Conservation (phyloP, 805 yeast genomes). For the Clavispora asparagi region DNA sequence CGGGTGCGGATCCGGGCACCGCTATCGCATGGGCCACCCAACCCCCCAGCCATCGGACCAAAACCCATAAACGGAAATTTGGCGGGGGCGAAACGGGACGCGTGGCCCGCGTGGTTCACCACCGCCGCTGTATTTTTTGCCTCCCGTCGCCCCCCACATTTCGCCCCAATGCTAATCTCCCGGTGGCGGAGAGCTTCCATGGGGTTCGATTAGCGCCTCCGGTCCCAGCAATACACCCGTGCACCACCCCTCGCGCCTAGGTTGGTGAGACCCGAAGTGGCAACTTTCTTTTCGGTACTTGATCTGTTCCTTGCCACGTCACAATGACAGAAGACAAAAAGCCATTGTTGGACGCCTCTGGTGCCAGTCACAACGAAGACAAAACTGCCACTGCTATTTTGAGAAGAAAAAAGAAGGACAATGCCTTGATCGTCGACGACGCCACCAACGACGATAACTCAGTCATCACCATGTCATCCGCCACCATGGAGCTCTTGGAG, state of each 20-base stretch:
- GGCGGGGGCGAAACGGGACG: too few relatives aligned
- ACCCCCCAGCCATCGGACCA: too few relatives aligned
- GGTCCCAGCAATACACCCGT: constrained; percentile 4
- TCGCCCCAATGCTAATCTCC: neutral
- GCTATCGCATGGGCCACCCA: too few relatives aligned
- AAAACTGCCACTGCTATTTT: constrained; percentile 95
- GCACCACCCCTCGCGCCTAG: constrained; percentile 2
- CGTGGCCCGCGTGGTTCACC: too few relatives aligned
- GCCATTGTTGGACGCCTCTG: constrained; percentile 53
- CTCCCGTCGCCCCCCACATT: too few relatives aligned
- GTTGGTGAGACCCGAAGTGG: neutral
- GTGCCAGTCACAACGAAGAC: constrained; percentile 52
- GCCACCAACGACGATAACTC: constrained; percentile 97
- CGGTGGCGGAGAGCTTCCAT: constrained; percentile 3
- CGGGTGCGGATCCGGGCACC: neutral
- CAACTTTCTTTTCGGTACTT: constrained; percentile 1
- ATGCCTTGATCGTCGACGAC: constrained; percentile 91
- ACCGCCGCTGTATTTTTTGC: too few relatives aligned
- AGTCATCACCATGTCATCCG: constrained; percentile 89
- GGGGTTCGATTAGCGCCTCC: constrained; percentile 1
- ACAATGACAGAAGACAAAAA: constrained; percentile 26
- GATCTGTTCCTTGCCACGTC: neutral
- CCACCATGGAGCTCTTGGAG: constrained; percentile 91
- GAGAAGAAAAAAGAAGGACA: constrained; percentile 96
- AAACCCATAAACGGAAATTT: too few relatives aligned